Evolutionary conservation across 2,329 filamentous ascomycete genomes (phyloP).

Genomic region (Arthrobotrys iridis): DNA sequence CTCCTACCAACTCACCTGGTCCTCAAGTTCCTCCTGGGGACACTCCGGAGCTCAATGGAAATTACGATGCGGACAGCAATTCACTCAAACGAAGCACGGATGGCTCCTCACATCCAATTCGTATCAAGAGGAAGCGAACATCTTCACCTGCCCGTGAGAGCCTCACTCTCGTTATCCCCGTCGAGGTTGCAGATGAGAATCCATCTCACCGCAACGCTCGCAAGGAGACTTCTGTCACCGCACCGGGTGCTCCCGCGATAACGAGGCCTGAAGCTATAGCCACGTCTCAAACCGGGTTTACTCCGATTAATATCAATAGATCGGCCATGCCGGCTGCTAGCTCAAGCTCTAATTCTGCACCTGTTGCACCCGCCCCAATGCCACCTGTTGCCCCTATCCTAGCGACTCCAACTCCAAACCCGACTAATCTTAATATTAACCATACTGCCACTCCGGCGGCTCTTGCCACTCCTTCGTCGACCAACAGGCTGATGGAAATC

Average conservation of each 20-base stretch:
- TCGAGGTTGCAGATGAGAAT: neutral
- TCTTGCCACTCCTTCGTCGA: neutral
- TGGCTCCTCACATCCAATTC: constrained; percentile 14
- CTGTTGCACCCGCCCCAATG: neutral
- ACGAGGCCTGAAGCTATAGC: neutral
- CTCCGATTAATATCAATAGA: constrained; percentile 38
- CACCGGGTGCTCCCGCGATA: neutral
- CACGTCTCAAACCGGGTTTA: constrained; percentile 20
- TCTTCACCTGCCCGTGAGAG: constrained; percentile 23
- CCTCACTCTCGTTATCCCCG: constrained; percentile 27
- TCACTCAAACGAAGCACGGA: constrained; percentile 25
- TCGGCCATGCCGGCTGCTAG: neutral
- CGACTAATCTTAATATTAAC: neutral
- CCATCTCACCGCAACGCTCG: neutral
- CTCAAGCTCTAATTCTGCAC: neutral
- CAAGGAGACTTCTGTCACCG: neutral
- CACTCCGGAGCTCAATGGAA: neutral
- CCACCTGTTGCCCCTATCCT: neutral
- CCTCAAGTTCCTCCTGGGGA: neutral
- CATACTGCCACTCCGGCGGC: neutral
- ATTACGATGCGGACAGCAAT: neutral
- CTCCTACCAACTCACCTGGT: neutral
- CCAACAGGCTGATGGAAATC: neutral
- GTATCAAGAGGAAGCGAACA: constrained; percentile 34
- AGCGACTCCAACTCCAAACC: neutral